phyloP scores from a whole-genome alignment of 345 rosid genomes.

The Eucalyptus melliodora region DNA sequence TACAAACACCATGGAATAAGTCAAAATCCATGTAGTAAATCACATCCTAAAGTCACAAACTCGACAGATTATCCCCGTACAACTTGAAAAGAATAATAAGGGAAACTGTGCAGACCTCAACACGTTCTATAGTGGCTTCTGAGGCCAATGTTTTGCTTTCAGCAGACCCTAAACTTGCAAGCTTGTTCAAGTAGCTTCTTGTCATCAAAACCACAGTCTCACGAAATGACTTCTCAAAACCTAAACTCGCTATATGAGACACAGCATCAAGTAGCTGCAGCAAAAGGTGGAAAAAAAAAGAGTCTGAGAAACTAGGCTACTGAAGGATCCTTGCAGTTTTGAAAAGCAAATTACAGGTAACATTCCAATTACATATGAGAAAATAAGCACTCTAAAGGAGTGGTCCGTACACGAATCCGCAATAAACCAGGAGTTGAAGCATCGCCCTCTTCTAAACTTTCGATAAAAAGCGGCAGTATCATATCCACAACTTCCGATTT shows the following conservation, averaged over 20 bases:
- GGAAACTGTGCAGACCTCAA: conserved; percentile 47
- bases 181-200: conserved; percentile 76
- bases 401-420: conserved; percentile 72
- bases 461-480: conserved; percentile 95
- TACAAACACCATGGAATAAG: conserved; percentile 45
- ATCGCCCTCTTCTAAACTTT: conserved; percentile 98
- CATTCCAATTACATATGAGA: background rate
- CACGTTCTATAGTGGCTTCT: conserved; percentile 86
- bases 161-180: conserved; percentile 74
- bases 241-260: conserved; percentile 92
- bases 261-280: conserved; percentile 98
- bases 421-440: conserved; percentile 82
- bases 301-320: background rate
- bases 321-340: background rate
- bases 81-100: background rate
- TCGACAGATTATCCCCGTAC: background rate
- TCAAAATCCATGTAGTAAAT: conserved; percentile 20
- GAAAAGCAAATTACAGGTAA: background rate
- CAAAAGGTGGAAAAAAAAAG: background rate
- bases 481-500: conserved; percentile 96
- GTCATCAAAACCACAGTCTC: conserved; percentile 97
- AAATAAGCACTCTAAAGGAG: conserved; percentile 15
- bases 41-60: background rate
- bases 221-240: conserved; percentile 97
- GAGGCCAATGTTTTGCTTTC: conserved; percentile 82